These are phyloP conservation scores for Nissolia schottii DNA, from an alignment of 306 rosid genomes.

Conservation along the genomic window DNA sequence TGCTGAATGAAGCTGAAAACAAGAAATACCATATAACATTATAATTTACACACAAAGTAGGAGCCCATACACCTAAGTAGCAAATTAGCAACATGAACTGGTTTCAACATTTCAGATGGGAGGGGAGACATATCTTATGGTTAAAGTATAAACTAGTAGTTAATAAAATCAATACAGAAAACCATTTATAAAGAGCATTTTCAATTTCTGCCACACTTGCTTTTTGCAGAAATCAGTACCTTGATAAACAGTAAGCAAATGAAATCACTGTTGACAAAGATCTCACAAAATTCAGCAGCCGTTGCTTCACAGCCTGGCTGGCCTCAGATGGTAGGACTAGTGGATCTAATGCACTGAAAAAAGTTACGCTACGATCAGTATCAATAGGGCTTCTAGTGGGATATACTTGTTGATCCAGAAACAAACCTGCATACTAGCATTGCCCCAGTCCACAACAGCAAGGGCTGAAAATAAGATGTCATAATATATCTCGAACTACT, in stretches of 20 bases:
- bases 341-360: conserved; percentile 87
- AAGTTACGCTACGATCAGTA: conserved; percentile 26
- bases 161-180: not conserved
- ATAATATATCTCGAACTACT: conserved; percentile 56
- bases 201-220: not conserved
- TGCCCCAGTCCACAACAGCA: conserved; percentile 86
- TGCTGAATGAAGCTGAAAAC: conserved; percentile 88
- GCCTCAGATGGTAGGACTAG: conserved; percentile 68
- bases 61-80: conserved; percentile 12
- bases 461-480: conserved; percentile 79
- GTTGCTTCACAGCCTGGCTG: conserved; percentile 83
- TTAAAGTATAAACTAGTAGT: not conserved
- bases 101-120: not conserved
- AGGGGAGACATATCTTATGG: not conserved
- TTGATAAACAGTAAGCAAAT: conserved; percentile 78
- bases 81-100: conserved; percentile 7
- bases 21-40: conserved; percentile 25
- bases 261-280: conserved; percentile 89
- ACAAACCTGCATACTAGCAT: conserved; percentile 82
- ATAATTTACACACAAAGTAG: conserved; percentile 16
- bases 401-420: conserved; percentile 8
- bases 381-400: conserved; percentile 9
- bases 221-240: conserved; percentile 42
- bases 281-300: conserved; percentile 70
- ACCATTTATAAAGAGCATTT: not conserved